A percentile compares a stretch with the other conserved stretches of the same genome.
Evolutionary conservation across 371 early-diverging fungal genomes (phyloP).

Genomic region (Apophysomyces variabilis): DNA sequence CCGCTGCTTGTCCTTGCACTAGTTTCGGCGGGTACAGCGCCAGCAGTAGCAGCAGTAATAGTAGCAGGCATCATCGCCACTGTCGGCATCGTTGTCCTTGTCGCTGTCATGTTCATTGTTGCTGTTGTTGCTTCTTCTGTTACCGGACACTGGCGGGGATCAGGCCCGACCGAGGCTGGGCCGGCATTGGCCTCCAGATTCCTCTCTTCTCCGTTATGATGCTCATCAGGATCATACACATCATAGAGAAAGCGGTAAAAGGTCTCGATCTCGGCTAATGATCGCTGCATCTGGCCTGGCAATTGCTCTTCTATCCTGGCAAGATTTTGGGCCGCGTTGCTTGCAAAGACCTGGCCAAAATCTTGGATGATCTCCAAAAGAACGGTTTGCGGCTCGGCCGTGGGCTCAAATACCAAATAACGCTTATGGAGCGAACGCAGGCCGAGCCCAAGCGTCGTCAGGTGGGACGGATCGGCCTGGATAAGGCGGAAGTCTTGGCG

Average conservation of each 20-base stretch:
- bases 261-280: background rate
- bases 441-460: slow-evolving; percentile 12
- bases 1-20: too few relatives aligned
- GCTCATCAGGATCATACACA: too few relatives aligned
- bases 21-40: too few relatives aligned
- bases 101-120: background rate
- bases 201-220: too few relatives aligned
- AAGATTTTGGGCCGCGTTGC: slow-evolving; percentile 40
- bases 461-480: slow-evolving; percentile 10
- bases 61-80: too few relatives aligned
- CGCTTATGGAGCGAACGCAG: slow-evolving; percentile 15
- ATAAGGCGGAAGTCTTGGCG: slow-evolving; percentile 26
- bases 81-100: too few relatives aligned
- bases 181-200: too few relatives aligned
- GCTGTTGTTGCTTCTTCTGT: too few relatives aligned
- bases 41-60: too few relatives aligned
- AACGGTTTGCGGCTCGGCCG: slow-evolving; percentile 15
- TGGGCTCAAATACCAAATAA: background rate
- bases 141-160: too few relatives aligned
- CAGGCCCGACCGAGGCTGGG: too few relatives aligned
- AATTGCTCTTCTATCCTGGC: slow-evolving; percentile 31
- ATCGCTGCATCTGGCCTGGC: background rate
- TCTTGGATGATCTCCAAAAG: slow-evolving; percentile 28
- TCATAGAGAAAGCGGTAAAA: background rate
- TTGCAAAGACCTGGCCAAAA: slow-evolving; percentile 37